These are phyloP conservation scores for Corrigiola litoralis DNA, from an alignment of 179 eudicot species.

Conservation along the genomic window DNA sequence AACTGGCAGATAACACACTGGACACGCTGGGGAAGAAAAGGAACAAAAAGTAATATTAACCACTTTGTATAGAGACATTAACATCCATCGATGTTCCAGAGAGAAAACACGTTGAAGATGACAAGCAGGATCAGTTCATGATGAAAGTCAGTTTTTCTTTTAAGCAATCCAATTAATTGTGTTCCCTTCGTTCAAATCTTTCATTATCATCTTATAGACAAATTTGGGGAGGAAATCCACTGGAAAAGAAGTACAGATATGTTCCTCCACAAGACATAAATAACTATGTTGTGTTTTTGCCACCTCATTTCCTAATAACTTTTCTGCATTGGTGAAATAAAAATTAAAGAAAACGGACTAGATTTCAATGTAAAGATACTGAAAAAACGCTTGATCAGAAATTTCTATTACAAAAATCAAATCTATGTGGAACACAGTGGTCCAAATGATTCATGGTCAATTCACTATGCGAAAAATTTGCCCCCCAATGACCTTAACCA, in stretches of 20 bases:
- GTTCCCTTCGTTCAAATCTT: too few relatives aligned
- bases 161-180: too few relatives aligned
- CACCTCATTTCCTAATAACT: not conserved
- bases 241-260: too few relatives aligned
- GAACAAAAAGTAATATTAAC: constrained; percentile 14
- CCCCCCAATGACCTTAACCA: not conserved
- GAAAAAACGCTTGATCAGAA: not conserved
- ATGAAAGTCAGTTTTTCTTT: too few relatives aligned
- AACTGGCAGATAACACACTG: constrained; percentile 81
- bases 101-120: not conserved
- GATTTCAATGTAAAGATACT: not conserved
- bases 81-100: not conserved
- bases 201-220: too few relatives aligned
- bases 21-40: constrained; percentile 64
- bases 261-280: too few relatives aligned
- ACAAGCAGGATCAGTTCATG: too few relatives aligned
- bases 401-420: not conserved
- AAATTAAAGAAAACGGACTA: not conserved
- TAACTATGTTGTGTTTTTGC: not conserved
- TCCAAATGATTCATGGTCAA: not conserved
- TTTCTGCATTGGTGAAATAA: too few relatives aligned
- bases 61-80: not conserved
- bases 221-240: too few relatives aligned
- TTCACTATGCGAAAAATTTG: not conserved
- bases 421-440: not conserved